A percentile compares a stretch with the other conserved stretches of the same genome.
phyloP scores from a whole-genome alignment of 1,139 yeast genomes.

The Debaryomyces coudertii region DNA sequence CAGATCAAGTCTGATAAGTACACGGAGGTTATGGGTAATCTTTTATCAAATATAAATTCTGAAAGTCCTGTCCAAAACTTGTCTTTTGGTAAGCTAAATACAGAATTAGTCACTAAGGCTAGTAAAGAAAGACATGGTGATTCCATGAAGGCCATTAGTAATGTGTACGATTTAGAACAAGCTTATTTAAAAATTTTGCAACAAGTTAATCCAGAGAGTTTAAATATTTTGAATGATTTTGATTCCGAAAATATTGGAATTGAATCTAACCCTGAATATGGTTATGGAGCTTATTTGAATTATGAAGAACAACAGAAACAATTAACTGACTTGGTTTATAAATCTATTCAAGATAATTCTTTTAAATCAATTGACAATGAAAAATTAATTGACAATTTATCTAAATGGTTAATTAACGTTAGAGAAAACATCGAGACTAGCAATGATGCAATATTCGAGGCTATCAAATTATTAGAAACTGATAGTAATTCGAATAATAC shows the following conservation, averaged over 20 bases:
- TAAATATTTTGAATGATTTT: conserved; percentile 62
- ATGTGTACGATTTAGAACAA: conserved; percentile 62
- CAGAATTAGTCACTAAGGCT: conserved; percentile 35
- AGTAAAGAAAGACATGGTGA: conserved; percentile 30
- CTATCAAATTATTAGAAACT: conserved; percentile 47
- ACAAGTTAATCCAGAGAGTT: conserved; percentile 57
- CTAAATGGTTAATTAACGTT: conserved; percentile 65
- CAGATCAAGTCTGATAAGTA: conserved; percentile 48
- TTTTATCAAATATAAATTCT: conserved; percentile 55
- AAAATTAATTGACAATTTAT: conserved; percentile 58
- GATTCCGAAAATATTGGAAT: conserved; percentile 43
- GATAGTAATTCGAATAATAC: conserved; percentile 44
- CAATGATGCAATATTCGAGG: conserved; percentile 31
- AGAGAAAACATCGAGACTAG: conserved; percentile 32
- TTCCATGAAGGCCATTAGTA: conserved; percentile 39
- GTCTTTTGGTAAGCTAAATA: conserved; percentile 53
- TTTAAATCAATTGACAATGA: conserved; percentile 49
- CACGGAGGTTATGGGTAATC: conserved; percentile 47
- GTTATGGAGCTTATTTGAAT: conserved; percentile 76
- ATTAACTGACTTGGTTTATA: conserved; percentile 52
- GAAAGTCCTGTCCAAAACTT: conserved; percentile 65
- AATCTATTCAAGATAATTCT: conserved; percentile 51
- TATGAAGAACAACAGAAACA: conserved; percentile 53
- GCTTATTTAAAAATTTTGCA: conserved; percentile 76
- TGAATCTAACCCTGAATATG: conserved; percentile 75